Base-by-base conservation (phyloP, 495 filamentous ascomycete genomes). In the Aspergillus avenaceus region DNA sequence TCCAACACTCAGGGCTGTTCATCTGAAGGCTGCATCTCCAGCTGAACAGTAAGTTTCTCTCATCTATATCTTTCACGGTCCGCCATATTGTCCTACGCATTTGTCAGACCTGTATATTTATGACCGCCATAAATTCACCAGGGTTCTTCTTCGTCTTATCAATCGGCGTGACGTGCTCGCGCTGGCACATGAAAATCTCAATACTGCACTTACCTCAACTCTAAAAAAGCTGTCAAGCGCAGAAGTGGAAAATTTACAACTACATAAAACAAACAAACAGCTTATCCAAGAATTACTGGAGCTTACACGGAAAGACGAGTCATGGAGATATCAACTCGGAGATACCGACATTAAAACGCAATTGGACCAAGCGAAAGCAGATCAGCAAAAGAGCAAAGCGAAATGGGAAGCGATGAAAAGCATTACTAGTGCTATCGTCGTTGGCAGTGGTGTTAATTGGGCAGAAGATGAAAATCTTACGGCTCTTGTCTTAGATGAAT, bases 391-490 rank as follows among this genome's bases (percentile, higher is more conserved):
- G 13, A 81, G 78, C 51, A 78, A 77, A 53, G 78, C 82, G 37
- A 70, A 73, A 56, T 88, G 86, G 84, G 82, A 82, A 44, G 78
- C 82, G 29, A 81, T 92, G 70, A 91, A 91, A 67, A 84, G 77
- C 31, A 78, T 88, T 22, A 76, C 84, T 11, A 85, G 84, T 47
- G 87, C 82, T 4, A 75, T 88, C 29, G 78, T 96, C 26, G 88
- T 85, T 19, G 88, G 85, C 6, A 96, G 90, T 63, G 91, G 90
- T 36, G 69, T 93, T 27, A 81, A 95, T 55, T 96, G 91, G 91
- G 82, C 79, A 18, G 73, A 81, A 40, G 82, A 95, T 64, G 78
- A 82, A 32, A 74, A 71, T 45, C 72, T 96, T 47, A 70, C 81
- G 51, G 81, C 79, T 41, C 71, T 93, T 52, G 90, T 96, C 18